Evolutionary conservation across 176 grass and related monocot species (phyloP).

Genomic region (Aegilops longissima): DNA sequence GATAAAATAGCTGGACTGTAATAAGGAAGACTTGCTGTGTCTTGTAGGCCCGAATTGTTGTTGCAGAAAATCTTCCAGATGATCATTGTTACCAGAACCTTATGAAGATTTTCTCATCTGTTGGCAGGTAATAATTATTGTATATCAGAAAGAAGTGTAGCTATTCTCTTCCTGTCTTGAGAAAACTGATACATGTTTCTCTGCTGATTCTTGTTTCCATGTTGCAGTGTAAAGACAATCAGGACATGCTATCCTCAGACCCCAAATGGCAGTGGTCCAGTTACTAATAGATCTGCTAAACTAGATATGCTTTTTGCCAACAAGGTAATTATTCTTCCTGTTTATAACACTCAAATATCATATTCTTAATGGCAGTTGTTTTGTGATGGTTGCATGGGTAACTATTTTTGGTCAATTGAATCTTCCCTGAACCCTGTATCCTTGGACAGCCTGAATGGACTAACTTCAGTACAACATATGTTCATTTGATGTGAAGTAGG

Average conservation of each 20-base stretch:
- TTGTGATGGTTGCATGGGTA: background rate
- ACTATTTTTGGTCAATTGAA: background rate
- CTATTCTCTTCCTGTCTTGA: background rate
- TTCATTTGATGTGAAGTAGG: background rate
- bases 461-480: background rate
- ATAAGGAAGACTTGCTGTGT: conserved; percentile 7
- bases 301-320: conserved; percentile 99
- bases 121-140: conserved; percentile 70
- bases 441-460: background rate
- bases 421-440: background rate
- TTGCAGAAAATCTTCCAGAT: conserved; percentile 97
- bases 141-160: conserved; percentile 8
- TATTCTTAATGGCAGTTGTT: background rate
- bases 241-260: conserved; percentile 95
- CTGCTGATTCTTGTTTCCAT: conserved; percentile 22
- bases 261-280: conserved; percentile 75
- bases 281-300: conserved; percentile 86
- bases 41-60: conserved; percentile 86
- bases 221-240: conserved; percentile 91
- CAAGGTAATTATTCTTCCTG: conserved; percentile 56
- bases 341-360: background rate
- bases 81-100: conserved; percentile 99
- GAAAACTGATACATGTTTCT: conserved; percentile 16
- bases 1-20: conserved; percentile 2
- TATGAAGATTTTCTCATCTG: conserved; percentile 94